Evolutionary conservation across 768 basidiomycete species (phyloP).

Genomic region (Calocybe gangraenosa): DNA sequence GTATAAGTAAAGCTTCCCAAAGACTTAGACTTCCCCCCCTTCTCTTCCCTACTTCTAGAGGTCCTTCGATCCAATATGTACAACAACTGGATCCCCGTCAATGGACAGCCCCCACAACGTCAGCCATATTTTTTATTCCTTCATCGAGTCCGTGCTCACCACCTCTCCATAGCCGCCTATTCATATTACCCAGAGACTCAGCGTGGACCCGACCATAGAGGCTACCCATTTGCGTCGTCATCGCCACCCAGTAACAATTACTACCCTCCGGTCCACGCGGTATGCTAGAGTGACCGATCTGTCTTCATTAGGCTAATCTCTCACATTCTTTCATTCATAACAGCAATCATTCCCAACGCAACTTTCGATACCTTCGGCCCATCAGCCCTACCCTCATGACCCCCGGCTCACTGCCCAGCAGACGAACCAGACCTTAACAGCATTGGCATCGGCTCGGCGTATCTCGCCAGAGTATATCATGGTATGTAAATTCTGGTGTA

Average conservation of each 20-base stretch:
- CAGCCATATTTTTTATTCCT: background rate
- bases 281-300: slow-evolving; percentile 2
- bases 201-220: background rate
- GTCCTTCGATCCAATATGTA: slow-evolving; percentile 12
- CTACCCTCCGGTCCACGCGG: slow-evolving; percentile 9
- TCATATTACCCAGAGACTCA: slow-evolving; percentile 10
- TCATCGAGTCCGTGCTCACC: background rate
- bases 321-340: background rate
- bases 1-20: slow-evolving; percentile 8
- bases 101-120: slow-evolving; percentile 9
- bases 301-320: background rate
- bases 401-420: slow-evolving; percentile 18
- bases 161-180: slow-evolving; percentile 5
- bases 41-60: background rate
- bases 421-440: slow-evolving; percentile 20
- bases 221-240: slow-evolving; percentile 2
- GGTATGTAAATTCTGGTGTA: slow-evolving; percentile 5
- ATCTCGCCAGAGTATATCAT: slow-evolving; percentile 14
- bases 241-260: slow-evolving; percentile 7
- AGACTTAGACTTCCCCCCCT: slow-evolving; percentile 4
- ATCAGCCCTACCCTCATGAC: slow-evolving; percentile 11
- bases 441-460: slow-evolving; percentile 17
- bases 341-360: slow-evolving; percentile 5
- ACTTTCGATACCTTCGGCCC: slow-evolving; percentile 1
- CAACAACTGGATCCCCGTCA: slow-evolving; percentile 9